Evolutionary conservation across 768 basidiomycete species (phyloP).

Genomic region (Coprinopsis marcescibilis): DNA sequence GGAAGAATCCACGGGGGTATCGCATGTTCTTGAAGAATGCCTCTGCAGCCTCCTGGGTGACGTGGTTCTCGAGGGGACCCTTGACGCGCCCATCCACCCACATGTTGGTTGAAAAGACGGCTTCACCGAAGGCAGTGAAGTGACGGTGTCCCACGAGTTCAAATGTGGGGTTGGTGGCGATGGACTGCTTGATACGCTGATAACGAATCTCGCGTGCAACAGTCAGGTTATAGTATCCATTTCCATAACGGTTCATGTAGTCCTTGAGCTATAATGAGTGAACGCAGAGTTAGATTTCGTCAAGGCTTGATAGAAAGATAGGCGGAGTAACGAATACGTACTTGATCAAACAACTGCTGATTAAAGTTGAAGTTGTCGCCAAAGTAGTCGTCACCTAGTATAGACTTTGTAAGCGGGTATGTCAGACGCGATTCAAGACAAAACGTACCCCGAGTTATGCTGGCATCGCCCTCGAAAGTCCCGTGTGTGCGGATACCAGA

Average conservation of each 20-base stretch:
- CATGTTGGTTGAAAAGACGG: slow-evolving; percentile 10
- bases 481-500: slow-evolving; percentile 15
- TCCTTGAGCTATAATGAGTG: slow-evolving; percentile 12
- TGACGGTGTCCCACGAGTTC: slow-evolving; percentile 12
- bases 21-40: slow-evolving; percentile 15
- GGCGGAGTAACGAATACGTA: background rate
- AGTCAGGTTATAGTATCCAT: slow-evolving; percentile 15
- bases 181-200: slow-evolving; percentile 16
- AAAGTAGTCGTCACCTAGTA: slow-evolving; percentile 12
- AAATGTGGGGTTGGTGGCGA: slow-evolving; percentile 16
- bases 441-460: slow-evolving; percentile 11
- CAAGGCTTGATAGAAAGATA: too few relatives aligned
- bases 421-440: background rate
- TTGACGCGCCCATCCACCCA: slow-evolving; percentile 15
- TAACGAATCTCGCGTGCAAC: slow-evolving; percentile 14
- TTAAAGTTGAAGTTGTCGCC: slow-evolving; percentile 18
- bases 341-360: slow-evolving; percentile 16
- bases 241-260: slow-evolving; percentile 15
- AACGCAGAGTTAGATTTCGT: too few relatives aligned
- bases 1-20: slow-evolving; percentile 14
- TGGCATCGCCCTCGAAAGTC: slow-evolving; percentile 14
- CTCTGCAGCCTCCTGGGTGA: slow-evolving; percentile 12
- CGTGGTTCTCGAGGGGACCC: slow-evolving; percentile 3
- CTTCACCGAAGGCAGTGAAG: slow-evolving; percentile 15
- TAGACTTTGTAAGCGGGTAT: background rate